Conservation (phyloP, 441 rosid species). For the Euphorbia celastroides region DNA sequence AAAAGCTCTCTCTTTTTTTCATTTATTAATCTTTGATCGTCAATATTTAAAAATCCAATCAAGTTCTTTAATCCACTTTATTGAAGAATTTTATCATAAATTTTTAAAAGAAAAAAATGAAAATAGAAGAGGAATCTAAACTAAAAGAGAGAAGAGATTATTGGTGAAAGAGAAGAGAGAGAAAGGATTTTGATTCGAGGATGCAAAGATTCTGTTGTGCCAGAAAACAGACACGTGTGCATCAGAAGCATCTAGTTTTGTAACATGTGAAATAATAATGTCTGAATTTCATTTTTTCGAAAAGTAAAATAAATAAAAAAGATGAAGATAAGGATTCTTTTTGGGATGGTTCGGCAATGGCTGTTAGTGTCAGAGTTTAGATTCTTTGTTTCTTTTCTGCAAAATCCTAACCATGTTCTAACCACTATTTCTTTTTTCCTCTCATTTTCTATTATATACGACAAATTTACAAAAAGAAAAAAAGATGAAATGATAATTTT, state of each 20-base stretch:
- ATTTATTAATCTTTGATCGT: no score
- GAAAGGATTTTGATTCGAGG: slow-evolving; percentile 1
- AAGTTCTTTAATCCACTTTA: no score
- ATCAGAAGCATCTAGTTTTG: slow-evolving; percentile 3
- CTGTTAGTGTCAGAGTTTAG: background rate
- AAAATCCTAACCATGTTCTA: background rate
- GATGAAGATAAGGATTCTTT: slow-evolving; percentile 13
- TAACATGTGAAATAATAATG: slow-evolving; percentile 2
- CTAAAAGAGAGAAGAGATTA: background rate
- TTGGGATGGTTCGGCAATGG: background rate
- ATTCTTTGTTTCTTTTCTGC: background rate
- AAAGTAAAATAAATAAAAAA: no score
- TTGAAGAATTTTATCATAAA: no score
- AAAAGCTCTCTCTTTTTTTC: no score
- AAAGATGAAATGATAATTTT: no score
- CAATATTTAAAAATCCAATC: no score
- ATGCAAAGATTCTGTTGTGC: no score
- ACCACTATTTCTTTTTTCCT: background rate
- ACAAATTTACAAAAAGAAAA: no score
- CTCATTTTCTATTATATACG: no score
- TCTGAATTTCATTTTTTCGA: no score
- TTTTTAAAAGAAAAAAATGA: background rate
- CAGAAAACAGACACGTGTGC: slow-evolving; percentile 6
- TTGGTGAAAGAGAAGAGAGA: no score
- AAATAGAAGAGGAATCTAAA: background rate